A percentile compares a stretch with the other conserved stretches of the same genome.
Conservation (phyloP, 2,329 filamentous ascomycete species). For the Botrytis deweyae region DNA sequence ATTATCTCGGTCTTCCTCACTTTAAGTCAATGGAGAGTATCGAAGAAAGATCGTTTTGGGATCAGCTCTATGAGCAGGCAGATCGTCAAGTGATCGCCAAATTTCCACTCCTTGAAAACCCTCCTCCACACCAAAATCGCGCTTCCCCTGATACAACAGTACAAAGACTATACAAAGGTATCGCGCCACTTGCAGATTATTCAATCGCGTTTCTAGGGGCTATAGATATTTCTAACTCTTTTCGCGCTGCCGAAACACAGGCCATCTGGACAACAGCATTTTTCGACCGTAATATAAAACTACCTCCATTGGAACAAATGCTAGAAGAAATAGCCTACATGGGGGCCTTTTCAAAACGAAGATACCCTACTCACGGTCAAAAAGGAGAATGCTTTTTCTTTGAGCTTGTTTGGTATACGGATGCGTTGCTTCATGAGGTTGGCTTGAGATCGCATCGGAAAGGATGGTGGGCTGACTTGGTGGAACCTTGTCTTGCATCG, state of each 20-base stretch:
- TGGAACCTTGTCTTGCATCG: constrained; percentile 14
- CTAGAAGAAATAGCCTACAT: constrained; percentile 18
- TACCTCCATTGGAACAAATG: constrained; percentile 15
- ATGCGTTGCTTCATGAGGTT: constrained; percentile 17
- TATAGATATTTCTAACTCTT: constrained; percentile 21
- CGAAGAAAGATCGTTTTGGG: constrained; percentile 23
- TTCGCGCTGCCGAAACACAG: constrained; percentile 20
- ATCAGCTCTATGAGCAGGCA: constrained; percentile 27
- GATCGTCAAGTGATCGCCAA: constrained; percentile 10
- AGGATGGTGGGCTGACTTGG: constrained; percentile 17
- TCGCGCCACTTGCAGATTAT: constrained; percentile 17
- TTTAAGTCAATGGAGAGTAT: neutral
- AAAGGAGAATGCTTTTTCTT: constrained; percentile 17
- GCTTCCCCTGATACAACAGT: neutral
- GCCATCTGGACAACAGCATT: constrained; percentile 25
- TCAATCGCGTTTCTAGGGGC: constrained; percentile 22
- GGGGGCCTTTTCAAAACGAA: constrained; percentile 16
- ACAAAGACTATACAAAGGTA: constrained; percentile 24
- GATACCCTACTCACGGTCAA: constrained; percentile 19
- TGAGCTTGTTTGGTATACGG: constrained; percentile 18
- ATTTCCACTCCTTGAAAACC: constrained; percentile 20
- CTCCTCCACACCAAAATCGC: constrained; percentile 8
- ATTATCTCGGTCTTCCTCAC: neutral
- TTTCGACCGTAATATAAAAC: constrained; percentile 18
- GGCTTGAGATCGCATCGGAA: constrained; percentile 14